Evolutionary conservation across 805 yeast species (phyloP).

Genomic region (Torulaspora maleeae): DNA sequence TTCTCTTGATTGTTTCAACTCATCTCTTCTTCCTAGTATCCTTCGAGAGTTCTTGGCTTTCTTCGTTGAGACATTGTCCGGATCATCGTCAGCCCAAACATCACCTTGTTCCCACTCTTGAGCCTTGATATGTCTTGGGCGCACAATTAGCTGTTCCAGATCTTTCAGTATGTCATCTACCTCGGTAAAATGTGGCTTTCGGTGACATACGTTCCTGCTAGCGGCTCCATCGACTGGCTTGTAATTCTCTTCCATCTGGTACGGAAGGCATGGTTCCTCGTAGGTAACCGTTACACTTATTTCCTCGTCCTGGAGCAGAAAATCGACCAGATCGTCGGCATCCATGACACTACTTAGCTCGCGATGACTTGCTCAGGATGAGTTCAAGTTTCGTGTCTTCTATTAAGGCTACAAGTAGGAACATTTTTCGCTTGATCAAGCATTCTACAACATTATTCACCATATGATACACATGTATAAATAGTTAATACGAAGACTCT

Average conservation of each 20-base stretch:
- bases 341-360: conserved; percentile 11
- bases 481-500: not conserved
- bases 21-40: too few species aligned
- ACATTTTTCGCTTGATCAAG: conserved; percentile 1
- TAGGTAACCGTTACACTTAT: not conserved
- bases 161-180: conserved; percentile 2
- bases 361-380: too few species aligned
- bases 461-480: not conserved
- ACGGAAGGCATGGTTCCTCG: conserved; percentile 1
- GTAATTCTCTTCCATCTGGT: not conserved
- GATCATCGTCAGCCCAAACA: not conserved
- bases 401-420: too few species aligned
- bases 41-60: too few species aligned
- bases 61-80: too few species aligned
- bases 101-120: not conserved
- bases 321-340: conserved; percentile 19
- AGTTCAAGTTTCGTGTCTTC: too few species aligned
- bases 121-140: not conserved
- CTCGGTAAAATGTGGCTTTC: not conserved
- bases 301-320: conserved; percentile 16
- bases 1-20: too few species aligned
- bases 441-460: not conserved
- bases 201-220: not conserved
- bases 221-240: not conserved
- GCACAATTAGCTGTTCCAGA: conserved; percentile 3